Evolutionary conservation across 1,139 yeast genomes (phyloP).

Genomic region (Protomyces gravidus): DNA sequence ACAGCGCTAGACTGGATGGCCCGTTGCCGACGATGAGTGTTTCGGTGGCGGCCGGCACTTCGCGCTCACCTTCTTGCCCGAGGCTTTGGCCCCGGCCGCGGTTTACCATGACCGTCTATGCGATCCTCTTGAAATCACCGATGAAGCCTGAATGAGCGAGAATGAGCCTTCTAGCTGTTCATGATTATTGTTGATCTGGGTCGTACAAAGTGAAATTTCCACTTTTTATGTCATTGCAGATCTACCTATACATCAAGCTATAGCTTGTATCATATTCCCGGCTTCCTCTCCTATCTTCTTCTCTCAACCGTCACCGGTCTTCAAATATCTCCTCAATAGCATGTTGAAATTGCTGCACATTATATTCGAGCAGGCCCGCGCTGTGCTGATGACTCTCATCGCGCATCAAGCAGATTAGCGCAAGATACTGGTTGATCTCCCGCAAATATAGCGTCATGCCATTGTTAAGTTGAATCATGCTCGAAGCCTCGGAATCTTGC

Average conservation of each 20-base stretch:
- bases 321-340: constrained; percentile 66
- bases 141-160: no score
- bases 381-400: constrained; percentile 47
- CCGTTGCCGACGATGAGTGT: constrained; percentile 38
- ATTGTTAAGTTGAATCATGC: constrained; percentile 52
- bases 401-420: constrained; percentile 79
- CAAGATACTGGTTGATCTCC: constrained; percentile 89
- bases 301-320: constrained; percentile 1
- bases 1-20: constrained; percentile 40
- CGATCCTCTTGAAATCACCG: no score
- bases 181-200: no score
- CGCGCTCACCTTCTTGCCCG: not conserved
- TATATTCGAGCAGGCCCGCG: constrained; percentile 79
- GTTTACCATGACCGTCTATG: not conserved
- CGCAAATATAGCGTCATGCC: constrained; percentile 77
- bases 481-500: constrained; percentile 34
- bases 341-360: constrained; percentile 73
- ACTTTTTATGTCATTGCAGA: no score
- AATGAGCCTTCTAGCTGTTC: no score
- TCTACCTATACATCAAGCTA: no score
- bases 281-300: no score
- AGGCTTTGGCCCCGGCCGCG: not conserved
- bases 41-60: constrained; percentile 33
- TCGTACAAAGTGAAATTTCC: no score
- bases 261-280: no score